Percentiles rank a stretch among this genome's conserved stretches.
These are phyloP conservation scores for Arctium minus DNA, from an alignment of 129 eudicot genomes.

Conservation along the genomic window DNA sequence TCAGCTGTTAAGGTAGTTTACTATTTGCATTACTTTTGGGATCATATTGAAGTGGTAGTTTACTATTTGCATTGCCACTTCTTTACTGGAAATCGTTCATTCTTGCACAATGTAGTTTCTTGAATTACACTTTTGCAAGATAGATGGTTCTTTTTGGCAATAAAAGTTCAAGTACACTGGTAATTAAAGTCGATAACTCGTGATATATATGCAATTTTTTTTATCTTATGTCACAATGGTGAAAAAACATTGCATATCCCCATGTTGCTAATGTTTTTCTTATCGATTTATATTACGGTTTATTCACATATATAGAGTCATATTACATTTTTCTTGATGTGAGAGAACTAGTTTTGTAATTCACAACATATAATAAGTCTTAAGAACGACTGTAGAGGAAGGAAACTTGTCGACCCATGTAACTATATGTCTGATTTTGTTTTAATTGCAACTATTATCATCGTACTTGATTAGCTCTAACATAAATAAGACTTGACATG, in stretches of 20 bases:
- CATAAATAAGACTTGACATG: not conserved
- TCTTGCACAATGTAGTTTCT: not conserved
- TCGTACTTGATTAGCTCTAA: not conserved
- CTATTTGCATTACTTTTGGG: not conserved
- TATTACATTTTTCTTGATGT: not conserved
- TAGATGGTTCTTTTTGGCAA: not conserved
- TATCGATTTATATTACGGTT: too few species aligned
- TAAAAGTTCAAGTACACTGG: not conserved
- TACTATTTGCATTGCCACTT: too few species aligned
- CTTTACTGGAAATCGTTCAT: not conserved
- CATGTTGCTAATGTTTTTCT: not conserved
- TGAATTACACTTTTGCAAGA: not conserved
- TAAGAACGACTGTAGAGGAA: not conserved
- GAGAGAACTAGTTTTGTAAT: not conserved
- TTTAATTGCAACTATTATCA: not conserved
- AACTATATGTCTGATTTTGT: not conserved
- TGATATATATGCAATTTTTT: too few species aligned
- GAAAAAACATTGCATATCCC: not conserved
- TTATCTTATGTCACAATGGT: not conserved
- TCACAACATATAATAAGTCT: not conserved
- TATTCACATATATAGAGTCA: not conserved
- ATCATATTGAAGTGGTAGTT: not conserved
- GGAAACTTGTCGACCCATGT: not conserved
- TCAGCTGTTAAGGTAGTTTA: slow-evolving; percentile 76
- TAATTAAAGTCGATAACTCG: too few species aligned